Evolutionary conservation across 2,329 filamentous ascomycete genomes (phyloP).

Genomic region (Colletotrichum zoysiae): DNA sequence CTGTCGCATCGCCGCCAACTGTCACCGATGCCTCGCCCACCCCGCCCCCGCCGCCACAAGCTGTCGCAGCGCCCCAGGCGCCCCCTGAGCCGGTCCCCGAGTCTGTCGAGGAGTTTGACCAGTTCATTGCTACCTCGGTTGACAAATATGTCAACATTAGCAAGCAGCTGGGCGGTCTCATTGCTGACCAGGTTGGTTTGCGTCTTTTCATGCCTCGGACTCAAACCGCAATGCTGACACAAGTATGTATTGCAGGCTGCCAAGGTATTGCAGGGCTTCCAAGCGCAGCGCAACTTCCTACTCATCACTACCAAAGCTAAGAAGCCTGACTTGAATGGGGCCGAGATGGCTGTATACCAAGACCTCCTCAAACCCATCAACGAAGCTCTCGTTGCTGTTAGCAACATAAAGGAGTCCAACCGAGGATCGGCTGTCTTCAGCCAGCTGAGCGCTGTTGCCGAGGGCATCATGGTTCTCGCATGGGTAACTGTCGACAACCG

Average conservation of each 20-base stretch:
- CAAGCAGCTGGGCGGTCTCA: slow-evolving; percentile 79
- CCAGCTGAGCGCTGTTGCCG: slow-evolving; percentile 87
- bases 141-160: slow-evolving; percentile 83
- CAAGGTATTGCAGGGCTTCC: slow-evolving; percentile 75
- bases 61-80: slow-evolving; percentile 56
- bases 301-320: slow-evolving; percentile 90
- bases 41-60: slow-evolving; percentile 50
- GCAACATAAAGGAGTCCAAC: slow-evolving; percentile 85
- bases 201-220: slow-evolving; percentile 4
- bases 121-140: slow-evolving; percentile 79
- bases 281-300: slow-evolving; percentile 88
- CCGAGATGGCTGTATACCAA: slow-evolving; percentile 74
- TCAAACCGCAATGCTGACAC: slow-evolving; percentile 11
- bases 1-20: slow-evolving; percentile 50
- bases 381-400: slow-evolving; percentile 82
- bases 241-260: slow-evolving; percentile 55
- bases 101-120: slow-evolving; percentile 89
- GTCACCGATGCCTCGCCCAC: slow-evolving; percentile 50
- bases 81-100: slow-evolving; percentile 74
- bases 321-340: slow-evolving; percentile 79
- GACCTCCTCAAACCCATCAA: slow-evolving; percentile 90
- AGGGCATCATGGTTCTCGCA: slow-evolving; percentile 88
- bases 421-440: slow-evolving; percentile 80
- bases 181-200: slow-evolving; percentile 80
- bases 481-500: slow-evolving; percentile 91